phyloP scores from a whole-genome alignment of 2,329 filamentous ascomycete species.

The Alternaria dauci region DNA sequence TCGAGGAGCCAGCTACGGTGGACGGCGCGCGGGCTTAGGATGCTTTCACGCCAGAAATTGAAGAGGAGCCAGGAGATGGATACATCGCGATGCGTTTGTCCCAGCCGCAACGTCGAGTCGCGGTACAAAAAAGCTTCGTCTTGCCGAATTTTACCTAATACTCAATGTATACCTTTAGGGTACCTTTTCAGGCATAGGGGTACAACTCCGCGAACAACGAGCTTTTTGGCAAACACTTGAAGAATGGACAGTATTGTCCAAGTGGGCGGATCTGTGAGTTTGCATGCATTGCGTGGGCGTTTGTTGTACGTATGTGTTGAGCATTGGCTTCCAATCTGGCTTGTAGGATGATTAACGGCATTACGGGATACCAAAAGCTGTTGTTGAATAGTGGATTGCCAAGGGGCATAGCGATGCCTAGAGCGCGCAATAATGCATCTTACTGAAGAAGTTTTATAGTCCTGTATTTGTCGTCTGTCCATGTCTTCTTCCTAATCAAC shows the following conservation, averaged over 20 bases:
- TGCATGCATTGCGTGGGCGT: slow-evolving; percentile 20
- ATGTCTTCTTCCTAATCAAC: not conserved
- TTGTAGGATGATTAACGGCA: slow-evolving; percentile 6
- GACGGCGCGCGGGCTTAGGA: slow-evolving; percentile 12
- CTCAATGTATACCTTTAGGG: not conserved
- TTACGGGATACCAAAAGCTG: slow-evolving; percentile 7
- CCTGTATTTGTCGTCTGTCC: not conserved
- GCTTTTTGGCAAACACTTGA: not conserved
- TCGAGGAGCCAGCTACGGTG: slow-evolving; percentile 26
- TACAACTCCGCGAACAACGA: not conserved
- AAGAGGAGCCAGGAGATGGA: not conserved
- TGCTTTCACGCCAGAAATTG: not conserved
- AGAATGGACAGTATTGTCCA: not conserved
- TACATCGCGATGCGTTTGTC: not conserved
- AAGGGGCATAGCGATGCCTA: not conserved
- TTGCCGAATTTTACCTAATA: not conserved
- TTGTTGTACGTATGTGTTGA: not conserved
- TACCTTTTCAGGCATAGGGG: not conserved
- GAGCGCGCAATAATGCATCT: not conserved
- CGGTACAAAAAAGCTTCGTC: not conserved
- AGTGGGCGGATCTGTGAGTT: not conserved
- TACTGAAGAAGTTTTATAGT: not conserved
- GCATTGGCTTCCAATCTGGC: not conserved
- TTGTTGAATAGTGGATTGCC: not conserved
- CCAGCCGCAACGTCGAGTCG: not conserved